Evolutionary conservation across 345 rosid species (phyloP).

Genomic region (Eutrema heterophyllum): DNA sequence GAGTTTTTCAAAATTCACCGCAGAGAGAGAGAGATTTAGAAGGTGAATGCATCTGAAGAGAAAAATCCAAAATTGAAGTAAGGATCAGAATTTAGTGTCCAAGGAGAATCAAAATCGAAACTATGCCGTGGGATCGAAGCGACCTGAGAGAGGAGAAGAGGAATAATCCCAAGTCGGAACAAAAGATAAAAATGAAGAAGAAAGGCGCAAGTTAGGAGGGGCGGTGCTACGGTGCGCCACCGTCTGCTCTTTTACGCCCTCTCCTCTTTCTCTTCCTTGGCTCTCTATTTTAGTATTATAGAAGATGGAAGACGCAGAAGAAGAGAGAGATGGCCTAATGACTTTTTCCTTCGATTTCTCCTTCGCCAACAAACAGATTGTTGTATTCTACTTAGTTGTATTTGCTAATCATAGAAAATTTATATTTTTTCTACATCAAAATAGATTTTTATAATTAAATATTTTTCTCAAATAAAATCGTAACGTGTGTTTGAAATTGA

Average conservation of each 20-base stretch:
- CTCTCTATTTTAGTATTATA: constrained; percentile 27
- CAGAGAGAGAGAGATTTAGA: not conserved
- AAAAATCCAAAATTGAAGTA: not conserved
- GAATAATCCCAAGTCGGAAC: constrained; percentile 19
- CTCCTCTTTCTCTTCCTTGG: constrained; percentile 16
- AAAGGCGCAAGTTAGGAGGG: constrained; percentile 39
- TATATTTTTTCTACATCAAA: not conserved
- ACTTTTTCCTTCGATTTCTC: constrained; percentile 22
- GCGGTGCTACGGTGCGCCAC: constrained; percentile 51
- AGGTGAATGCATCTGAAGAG: constrained; percentile 7
- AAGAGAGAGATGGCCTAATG: not conserved
- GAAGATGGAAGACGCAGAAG: not conserved
- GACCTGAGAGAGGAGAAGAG: constrained; percentile 28
- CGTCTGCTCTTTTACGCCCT: constrained; percentile 36
- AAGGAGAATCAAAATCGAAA: not conserved
- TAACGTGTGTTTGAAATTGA: constrained; percentile 10
- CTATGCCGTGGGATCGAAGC: constrained; percentile 30
- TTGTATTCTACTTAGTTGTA: constrained; percentile 5
- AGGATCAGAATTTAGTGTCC: not conserved
- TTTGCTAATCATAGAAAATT: constrained; percentile 23
- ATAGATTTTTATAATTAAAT: not conserved
- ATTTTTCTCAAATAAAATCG: not conserved
- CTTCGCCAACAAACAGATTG: constrained; percentile 25
- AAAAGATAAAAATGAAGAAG: not conserved
- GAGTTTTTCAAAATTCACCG: constrained; percentile 18